Conservation (phyloP, 805 yeast species). For the Blastobotrys americana region DNA sequence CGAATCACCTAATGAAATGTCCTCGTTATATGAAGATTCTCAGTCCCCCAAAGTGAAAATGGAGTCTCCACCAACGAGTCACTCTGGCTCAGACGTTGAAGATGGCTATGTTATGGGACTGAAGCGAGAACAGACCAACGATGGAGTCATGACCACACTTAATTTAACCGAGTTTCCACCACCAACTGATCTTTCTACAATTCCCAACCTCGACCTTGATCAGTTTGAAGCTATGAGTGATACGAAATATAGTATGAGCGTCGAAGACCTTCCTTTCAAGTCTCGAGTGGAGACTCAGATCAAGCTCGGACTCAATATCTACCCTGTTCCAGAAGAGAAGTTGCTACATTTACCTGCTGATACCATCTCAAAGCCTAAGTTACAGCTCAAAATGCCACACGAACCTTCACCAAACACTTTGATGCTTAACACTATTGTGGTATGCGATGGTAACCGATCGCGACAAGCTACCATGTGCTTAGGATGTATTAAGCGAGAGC, state of each 20-base stretch:
- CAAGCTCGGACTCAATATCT: slow-evolving; percentile 58
- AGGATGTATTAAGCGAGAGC: slow-evolving; percentile 86
- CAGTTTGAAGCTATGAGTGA: slow-evolving; percentile 10
- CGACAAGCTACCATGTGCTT: slow-evolving; percentile 71
- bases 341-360: slow-evolving; percentile 79
- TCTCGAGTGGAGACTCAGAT: slow-evolving; percentile 96
- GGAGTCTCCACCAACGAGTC: not conserved
- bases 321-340: slow-evolving; percentile 71
- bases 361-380: slow-evolving; percentile 78
- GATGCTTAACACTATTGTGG: slow-evolving; percentile 69
- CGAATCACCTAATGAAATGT: not conserved
- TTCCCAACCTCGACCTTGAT: slow-evolving; percentile 10
- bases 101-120: not conserved
- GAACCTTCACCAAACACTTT: slow-evolving; percentile 24
- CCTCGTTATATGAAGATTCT: not conserved
- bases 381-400: slow-evolving; percentile 45
- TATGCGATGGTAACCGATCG: slow-evolving; percentile 40
- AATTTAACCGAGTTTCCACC: not conserved
- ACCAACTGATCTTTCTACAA: not conserved
- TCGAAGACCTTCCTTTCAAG: slow-evolving; percentile 63
- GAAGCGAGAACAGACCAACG: not conserved
- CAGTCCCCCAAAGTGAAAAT: not conserved
- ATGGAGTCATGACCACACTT: not conserved
- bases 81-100: not conserved
- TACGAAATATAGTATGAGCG: slow-evolving; percentile 17